Percentiles rank a stretch among this genome's conserved stretches.
Evolutionary conservation across 225 moss, liverwort and hornwort species (phyloP).

Genomic region (Marchantia polymorpha): DNA sequence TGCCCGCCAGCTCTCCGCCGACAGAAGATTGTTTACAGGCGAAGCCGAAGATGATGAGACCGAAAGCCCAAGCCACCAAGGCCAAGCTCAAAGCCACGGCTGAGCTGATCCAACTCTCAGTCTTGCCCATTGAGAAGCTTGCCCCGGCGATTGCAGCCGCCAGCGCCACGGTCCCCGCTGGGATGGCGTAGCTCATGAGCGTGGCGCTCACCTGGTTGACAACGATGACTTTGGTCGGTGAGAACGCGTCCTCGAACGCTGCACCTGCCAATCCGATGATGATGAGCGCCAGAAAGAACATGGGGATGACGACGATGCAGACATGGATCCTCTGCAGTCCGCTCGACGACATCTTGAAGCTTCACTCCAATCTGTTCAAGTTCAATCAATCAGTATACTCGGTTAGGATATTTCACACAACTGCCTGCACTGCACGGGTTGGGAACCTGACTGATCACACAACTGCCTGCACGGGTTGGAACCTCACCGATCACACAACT

Average conservation of each 20-base stretch:
- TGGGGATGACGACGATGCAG: neutral
- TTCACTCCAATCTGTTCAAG: no score
- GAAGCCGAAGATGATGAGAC: neutral
- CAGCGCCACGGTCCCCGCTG: neutral
- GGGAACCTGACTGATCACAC: no score
- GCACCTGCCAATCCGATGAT: neutral
- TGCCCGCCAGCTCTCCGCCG: neutral
- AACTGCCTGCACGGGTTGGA: no score
- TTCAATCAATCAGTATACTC: no score
- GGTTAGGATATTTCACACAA: no score
- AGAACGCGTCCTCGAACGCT: neutral
- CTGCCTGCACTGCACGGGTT: no score
- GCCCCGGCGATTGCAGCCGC: neutral
- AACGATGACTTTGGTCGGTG: neutral
- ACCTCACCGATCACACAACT: no score
- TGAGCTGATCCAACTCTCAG: neutral
- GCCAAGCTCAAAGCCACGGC: conserved; percentile 1
- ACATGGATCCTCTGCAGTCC: conserved; percentile 9
- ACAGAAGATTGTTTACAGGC: conserved; percentile 1
- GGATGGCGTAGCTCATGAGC: neutral
- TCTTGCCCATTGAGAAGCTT: neutral
- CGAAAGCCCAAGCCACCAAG: conserved; percentile 14
- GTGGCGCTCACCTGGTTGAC: neutral
- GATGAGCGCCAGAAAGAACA: neutral
- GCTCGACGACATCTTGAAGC: neutral